Percentiles rank a stretch among this genome's conserved stretches.
These are phyloP conservation scores for Colletotrichum gigasporum DNA, from an alignment of 2,329 filamentous ascomycete species.

Conservation along the genomic window DNA sequence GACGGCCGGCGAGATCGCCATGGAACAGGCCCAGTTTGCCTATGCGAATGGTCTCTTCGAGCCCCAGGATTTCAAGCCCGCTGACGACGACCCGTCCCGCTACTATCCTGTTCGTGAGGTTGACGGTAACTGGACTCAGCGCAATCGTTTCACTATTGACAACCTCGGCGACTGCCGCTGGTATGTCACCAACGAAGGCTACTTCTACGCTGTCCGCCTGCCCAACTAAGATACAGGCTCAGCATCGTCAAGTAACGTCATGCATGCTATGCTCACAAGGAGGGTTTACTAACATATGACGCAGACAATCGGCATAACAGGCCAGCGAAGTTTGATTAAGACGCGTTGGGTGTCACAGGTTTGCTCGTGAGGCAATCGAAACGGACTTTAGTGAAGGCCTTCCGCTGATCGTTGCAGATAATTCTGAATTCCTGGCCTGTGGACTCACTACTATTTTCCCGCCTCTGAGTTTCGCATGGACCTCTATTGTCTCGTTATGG, in stretches of 20 bases:
- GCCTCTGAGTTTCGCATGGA: too few relatives aligned
- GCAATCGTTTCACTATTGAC: slow-evolving; percentile 69
- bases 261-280: not conserved
- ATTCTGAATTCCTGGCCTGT: too few relatives aligned
- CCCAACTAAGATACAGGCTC: slow-evolving; percentile 42
- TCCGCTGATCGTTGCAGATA: too few relatives aligned
- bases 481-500: too few relatives aligned
- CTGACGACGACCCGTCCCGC: slow-evolving; percentile 66
- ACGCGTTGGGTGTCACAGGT: not conserved
- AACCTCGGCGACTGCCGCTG: slow-evolving; percentile 65
- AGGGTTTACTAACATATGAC: not conserved
- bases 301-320: not conserved
- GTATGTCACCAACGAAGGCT: slow-evolving; percentile 66
- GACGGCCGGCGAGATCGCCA: slow-evolving; percentile 57
- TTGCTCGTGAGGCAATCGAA: not conserved
- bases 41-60: slow-evolving; percentile 60
- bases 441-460: too few relatives aligned
- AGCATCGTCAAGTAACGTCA: not conserved
- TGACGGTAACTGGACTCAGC: slow-evolving; percentile 68
- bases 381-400: too few relatives aligned
- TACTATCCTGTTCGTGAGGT: slow-evolving; percentile 71
- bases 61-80: slow-evolving; percentile 71
- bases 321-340: not conserved
- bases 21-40: slow-evolving; percentile 60
- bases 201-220: slow-evolving; percentile 69